Base-by-base conservation (phyloP, 805 yeast species). In the Kurtzmaniella fragi region DNA sequence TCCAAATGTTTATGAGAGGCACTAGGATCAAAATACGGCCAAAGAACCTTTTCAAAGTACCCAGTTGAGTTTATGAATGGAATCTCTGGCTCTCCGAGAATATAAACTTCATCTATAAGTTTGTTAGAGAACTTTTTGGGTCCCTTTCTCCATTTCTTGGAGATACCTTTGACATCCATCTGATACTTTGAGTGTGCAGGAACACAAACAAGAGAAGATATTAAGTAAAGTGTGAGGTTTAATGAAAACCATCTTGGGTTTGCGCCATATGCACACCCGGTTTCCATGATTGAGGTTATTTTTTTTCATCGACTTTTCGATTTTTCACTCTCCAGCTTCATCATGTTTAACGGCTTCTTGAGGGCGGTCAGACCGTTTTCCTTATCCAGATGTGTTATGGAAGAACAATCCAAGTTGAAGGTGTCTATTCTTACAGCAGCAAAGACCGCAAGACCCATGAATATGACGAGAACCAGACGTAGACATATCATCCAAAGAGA, bases 21-120 rank as follows among this genome's bases (percentile, higher is more conserved):
- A 41, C 71, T 73, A 9, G 53, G 54, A 35, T 64, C 62, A 41
- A 70, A 69, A 31, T 53, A 45, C 10, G 56, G 58, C 78, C 77
- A 75, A 11, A 69, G 52, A 17, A 62, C 59, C n/a, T 52, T 44
- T 14, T 45, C 35, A 28, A 64, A 53, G 42, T 51, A 62, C 15
- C 42, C 47, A 1, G 60, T 41, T 7, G 43, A 44, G 3, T 39
- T 13, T 28, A 56, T 40, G 5, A 45, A 39, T 17, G 15, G 23
- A 23, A 37, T 27, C 31, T 32, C 30, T 28, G 35, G 41, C 23
- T 37, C 40, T 2, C 41, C 34, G 2, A 34, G 25, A 13, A 32
- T 34, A 33, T 52, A 46, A 1, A 57, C 52, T n/a, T 54, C 48
- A 32, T 43, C 41, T 17, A 53, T 41, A 8, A 46, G 40, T 12